Evolutionary conservation across 768 basidiomycete genomes (phyloP), one percentile per base, ranked within the genome.

Genomic region (Suillus cothurnatus): DNA sequence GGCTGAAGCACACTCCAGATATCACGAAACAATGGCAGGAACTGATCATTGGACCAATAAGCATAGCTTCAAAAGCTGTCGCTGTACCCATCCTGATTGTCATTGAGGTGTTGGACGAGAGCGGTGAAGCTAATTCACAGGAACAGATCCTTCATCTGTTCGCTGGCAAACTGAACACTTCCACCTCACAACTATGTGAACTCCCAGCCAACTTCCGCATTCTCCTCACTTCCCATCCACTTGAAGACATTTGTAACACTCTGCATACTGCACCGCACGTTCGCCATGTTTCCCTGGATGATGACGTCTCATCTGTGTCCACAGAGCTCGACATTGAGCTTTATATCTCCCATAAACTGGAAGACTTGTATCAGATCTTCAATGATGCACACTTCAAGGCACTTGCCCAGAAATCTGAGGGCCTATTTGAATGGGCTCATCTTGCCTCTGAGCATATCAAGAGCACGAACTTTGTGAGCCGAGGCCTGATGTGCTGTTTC

Each of bases 71-170:
- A 4, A 28, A 28, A 31, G 61, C 53, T 12, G 41, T 71, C 36
- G 17, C 64, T 55, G 67, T 68, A 14, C 75, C 71, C 26, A 65
- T 73, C 14, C 41, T 73, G 11, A 61, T 74, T 19, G 64, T 76
- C 39, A 71, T 75, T 17, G 75, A 76, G 45, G 75, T 62, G 4
- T 55, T 74, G 36, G 70, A 72, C 45, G 70, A 68, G 49, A 69
- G 68, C 47, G 63, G 64, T 2, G 53, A 68, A 4, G 53, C 38
- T 4, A 17, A 21, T 1, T 34, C 47, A 32, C 67, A 67, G 19
- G 41, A 55, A 26, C 23, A 19, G 11, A 65, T 75, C 32, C 70
- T 77, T 12, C 0, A 15, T 34, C 23, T 67, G 15, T 38, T 68
- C 14, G 26, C 66, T 26, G 31, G 50, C 5, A 8, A 55, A 4